Evolutionary conservation across 305 asterid genomes (phyloP).

Genomic region (Fraxinus platypoda): DNA sequence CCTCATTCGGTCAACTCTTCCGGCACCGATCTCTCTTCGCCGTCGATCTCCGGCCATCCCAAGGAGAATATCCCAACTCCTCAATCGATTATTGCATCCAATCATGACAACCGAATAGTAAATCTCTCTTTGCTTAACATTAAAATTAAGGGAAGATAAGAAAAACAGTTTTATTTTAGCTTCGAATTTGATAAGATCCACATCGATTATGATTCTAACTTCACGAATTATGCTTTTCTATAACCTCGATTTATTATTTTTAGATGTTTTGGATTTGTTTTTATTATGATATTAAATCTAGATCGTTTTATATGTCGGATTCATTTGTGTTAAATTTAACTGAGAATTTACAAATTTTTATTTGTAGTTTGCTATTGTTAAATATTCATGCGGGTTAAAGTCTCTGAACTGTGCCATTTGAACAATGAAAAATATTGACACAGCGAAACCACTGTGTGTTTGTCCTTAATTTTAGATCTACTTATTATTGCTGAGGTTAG

Average conservation of each 20-base stretch:
- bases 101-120: constrained; percentile 60
- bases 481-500: constrained; percentile 2
- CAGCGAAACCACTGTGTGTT: not conserved
- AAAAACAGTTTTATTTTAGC: not conserved
- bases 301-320: not conserved
- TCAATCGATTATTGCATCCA: constrained; percentile 6
- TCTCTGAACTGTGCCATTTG: not conserved
- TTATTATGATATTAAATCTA: not conserved
- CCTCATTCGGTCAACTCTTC: not conserved
- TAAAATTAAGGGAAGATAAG: not conserved
- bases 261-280: constrained; percentile 23
- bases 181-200: constrained; percentile 22
- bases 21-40: not conserved
- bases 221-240: constrained; percentile 12
- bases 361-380: not conserved
- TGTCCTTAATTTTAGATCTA: not conserved
- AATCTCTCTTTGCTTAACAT: constrained; percentile 14
- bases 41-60: constrained; percentile 10
- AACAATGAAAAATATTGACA: not conserved
- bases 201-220: constrained; percentile 6
- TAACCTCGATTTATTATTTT: constrained; percentile 3
- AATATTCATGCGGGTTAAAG: not conserved
- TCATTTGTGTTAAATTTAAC: not conserved
- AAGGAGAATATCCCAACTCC: constrained; percentile 18
- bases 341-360: not conserved